Evolutionary conservation across 2,329 filamentous ascomycete species (phyloP), one percentile per base, ranked within the genome.

Genomic region (Xenoacremonium recifei): DNA sequence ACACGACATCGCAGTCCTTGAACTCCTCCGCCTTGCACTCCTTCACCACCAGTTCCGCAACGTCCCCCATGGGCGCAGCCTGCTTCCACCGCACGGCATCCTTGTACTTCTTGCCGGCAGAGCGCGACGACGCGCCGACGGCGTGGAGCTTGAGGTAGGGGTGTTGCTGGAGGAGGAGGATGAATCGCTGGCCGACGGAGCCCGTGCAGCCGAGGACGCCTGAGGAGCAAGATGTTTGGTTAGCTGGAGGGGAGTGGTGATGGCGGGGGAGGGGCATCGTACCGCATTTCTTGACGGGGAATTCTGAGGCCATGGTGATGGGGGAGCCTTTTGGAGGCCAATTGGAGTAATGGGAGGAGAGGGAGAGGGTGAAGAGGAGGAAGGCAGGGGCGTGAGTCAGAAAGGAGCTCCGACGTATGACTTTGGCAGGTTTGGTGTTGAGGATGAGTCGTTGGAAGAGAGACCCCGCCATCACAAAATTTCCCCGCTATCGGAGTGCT

Each of bases 71-170:
- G 40, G 89, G 87, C 42, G 80, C 72, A 9, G 87, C 79, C 72
- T 97, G 92, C 76, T 96, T 96, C 93, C 93, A 97, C 58, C 82
- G 82, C 49, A 95, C 91, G 29, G 91, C 92, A 78, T 96, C 89
- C 68, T 85, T 86, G 76, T 97, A 97, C 63, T 85, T 87, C 76
- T 96, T 96, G 61, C 91, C 91, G 6, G 89, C 89, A 9, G 90
- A 96, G 45, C 89, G 82, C 45, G 88, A 82, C 15, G 90, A 96
- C 25, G 93, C 93, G 50, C 93, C 93, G 37, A 97, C 81, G 45
- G 90, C 90, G 51, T 93, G 86, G 44, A 97, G 83, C 50, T 82
- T 82, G 59, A 97, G 87, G 66, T 87, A 80, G 13, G 92, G 91
- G 70, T 97, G 92, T 40, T 89, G 79, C 33, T 88, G 84, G 49